phyloP scores from a whole-genome alignment of 805 yeast species.

The Komagataella populi region DNA sequence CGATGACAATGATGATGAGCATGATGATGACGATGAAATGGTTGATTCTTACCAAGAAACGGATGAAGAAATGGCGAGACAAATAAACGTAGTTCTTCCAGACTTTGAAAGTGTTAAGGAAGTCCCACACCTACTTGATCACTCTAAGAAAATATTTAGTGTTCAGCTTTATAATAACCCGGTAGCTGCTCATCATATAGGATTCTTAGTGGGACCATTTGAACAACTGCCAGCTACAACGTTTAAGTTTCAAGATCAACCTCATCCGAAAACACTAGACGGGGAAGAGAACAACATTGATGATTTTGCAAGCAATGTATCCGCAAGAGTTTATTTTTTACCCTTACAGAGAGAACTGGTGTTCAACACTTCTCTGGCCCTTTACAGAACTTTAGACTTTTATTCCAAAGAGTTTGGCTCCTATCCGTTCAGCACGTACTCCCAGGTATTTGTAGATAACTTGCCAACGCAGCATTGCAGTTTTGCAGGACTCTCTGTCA shows the following conservation, averaged over 20 bases:
- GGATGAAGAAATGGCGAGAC: slow-evolving; percentile 26
- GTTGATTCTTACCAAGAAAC: slow-evolving; percentile 14
- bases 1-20: slow-evolving; percentile 19
- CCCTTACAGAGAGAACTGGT: slow-evolving; percentile 46
- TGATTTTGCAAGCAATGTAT: slow-evolving; percentile 21
- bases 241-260: slow-evolving; percentile 10
- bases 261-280: not conserved
- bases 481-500: slow-evolving; percentile 63
- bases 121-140: slow-evolving; percentile 62
- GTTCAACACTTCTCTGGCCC: slow-evolving; percentile 60
- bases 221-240: slow-evolving; percentile 44
- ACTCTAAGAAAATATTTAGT: slow-evolving; percentile 59
- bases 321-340: slow-evolving; percentile 48
- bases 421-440: slow-evolving; percentile 77
- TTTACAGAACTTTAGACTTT: slow-evolving; percentile 69
- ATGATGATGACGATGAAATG: slow-evolving; percentile 16
- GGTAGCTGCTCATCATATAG: slow-evolving; percentile 85
- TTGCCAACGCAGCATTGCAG: slow-evolving; percentile 34
- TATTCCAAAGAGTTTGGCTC: slow-evolving; percentile 85
- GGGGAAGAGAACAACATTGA: slow-evolving; percentile 8
- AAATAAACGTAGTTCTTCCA: slow-evolving; percentile 55
- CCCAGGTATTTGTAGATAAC: slow-evolving; percentile 60
- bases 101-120: slow-evolving; percentile 56
- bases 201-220: slow-evolving; percentile 91
- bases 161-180: slow-evolving; percentile 70